Evolutionary conservation across 1,139 yeast species (phyloP), one percentile per base, ranked within the genome.

Genomic region (Taphrina confusa): DNA sequence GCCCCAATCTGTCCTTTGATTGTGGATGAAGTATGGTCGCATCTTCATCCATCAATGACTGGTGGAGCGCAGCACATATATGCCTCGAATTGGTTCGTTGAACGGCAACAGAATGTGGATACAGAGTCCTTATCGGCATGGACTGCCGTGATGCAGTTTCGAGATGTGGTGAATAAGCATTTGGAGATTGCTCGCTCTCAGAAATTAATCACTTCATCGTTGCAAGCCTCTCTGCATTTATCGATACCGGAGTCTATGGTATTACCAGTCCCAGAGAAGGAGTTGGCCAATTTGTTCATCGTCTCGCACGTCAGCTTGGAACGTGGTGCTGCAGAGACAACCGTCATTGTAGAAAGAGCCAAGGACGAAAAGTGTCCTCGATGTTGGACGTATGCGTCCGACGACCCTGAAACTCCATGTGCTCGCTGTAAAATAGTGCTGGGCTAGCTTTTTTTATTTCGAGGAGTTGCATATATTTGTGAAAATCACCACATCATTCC

Each of bases 1-100:
- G 79, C 92, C 0, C 98, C 98, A 0, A 80, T 94, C 0, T 75
- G 87, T 39, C 99, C 99, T 0, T 70, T 87, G 4, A 74, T 90
- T 62, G 80, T 91, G 0, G 97, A 92, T 71, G 97, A 94, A 69
- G 91, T 82, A 0, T 90, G 97, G 96, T 79, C 80, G 33, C 77
- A 78, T 62, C 69, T 81, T 12, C 47, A 23, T 11, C 78, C 81
- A 1, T 65, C 65, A 0, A 65, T 70, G 40, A 68, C 80, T 14
- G 64, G 59, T 25, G 20, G 31, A 9, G 46, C 46, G 3, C 44
- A 36, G 16, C 56, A 51, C 18, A 62, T 65, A 20, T 67, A 65
- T 47, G 65, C 57, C 14, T 40, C 71, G 20, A 79, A 80, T 0
- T 73, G 78, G 71, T 70, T 73, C 63, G 44, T 66, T 0, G 65